phyloP scores from a whole-genome alignment of 257 asterid species.

The Nyctanthes arbortristis region DNA sequence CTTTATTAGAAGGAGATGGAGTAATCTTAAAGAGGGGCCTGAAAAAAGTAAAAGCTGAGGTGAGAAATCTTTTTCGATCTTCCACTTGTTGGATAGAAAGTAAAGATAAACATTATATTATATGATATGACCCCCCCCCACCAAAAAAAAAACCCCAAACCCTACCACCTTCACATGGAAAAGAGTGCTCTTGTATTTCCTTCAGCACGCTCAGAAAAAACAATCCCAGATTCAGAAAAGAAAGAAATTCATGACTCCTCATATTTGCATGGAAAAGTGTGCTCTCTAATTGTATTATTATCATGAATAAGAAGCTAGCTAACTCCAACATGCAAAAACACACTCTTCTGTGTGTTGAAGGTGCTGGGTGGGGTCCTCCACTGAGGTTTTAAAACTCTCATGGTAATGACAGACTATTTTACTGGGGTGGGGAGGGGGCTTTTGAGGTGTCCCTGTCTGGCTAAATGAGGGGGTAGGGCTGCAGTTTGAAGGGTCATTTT shows the following conservation, averaged over 20 bases:
- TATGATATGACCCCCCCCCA: constrained; percentile 10
- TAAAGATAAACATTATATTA: constrained; percentile 28
- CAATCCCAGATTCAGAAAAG: not conserved
- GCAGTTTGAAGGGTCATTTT: constrained; percentile 54
- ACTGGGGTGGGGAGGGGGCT: constrained; percentile 24
- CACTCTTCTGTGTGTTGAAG: constrained; percentile 18
- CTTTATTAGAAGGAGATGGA: constrained; percentile 80
- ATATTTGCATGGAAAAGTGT: constrained; percentile 54
- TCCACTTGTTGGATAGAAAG: constrained; percentile 51
- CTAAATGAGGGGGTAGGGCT: constrained; percentile 29
- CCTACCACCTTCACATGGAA: constrained; percentile 53
- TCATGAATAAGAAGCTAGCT: constrained; percentile 32
- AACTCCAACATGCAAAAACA: no score
- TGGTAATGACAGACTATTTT: constrained; percentile 30
- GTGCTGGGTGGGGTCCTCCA: no score
- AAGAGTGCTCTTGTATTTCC: constrained; percentile 61
- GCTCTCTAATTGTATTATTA: constrained; percentile 55
- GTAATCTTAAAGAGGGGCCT: constrained; percentile 78
- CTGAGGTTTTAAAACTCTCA: constrained; percentile 33
- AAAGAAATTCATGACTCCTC: constrained; percentile 31
- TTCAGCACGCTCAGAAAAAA: constrained; percentile 12
- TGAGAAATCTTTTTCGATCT: constrained; percentile 53
- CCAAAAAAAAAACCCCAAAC: constrained; percentile 16
- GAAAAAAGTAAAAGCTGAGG: constrained; percentile 58
- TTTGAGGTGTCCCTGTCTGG: constrained; percentile 48